Evolutionary conservation across 2,329 filamentous ascomycete genomes (phyloP).

Genomic region (Fusarium sp.): DNA sequence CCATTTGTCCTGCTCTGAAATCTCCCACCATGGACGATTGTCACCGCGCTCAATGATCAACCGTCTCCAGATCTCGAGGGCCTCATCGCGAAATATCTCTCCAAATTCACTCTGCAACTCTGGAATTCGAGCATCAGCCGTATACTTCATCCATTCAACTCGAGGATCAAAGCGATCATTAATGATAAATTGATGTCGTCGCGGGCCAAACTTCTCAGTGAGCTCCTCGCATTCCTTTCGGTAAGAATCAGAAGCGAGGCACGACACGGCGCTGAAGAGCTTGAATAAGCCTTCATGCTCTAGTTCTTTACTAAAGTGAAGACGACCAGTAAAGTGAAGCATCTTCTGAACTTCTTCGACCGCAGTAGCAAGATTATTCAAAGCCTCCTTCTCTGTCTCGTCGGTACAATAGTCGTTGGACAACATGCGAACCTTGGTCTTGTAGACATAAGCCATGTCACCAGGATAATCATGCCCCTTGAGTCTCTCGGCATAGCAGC

Average conservation of each 20-base stretch:
- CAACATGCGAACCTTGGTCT: background rate
- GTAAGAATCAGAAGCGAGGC: background rate
- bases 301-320: rapidly evolving
- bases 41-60: conserved; percentile 2
- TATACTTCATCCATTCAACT: conserved; percentile 11
- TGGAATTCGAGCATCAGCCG: background rate
- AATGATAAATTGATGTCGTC: conserved; percentile 16
- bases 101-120: background rate
- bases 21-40: conserved; percentile 2
- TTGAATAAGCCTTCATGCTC: conserved; percentile 1
- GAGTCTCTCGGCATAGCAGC: background rate
- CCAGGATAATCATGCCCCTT: background rate
- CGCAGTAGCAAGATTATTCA: background rate
- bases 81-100: background rate
- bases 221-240: background rate
- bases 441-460: background rate
- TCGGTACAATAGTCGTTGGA: background rate
- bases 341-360: background rate
- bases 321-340: background rate
- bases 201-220: background rate
- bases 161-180: conserved; percentile 16
- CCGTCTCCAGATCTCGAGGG: background rate
- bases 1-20: conserved; percentile 2
- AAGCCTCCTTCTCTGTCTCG: background rate
- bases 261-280: conserved; percentile 5